Evolutionary conservation across 257 asterid genomes (phyloP).

Genomic region (Vinca minor): DNA sequence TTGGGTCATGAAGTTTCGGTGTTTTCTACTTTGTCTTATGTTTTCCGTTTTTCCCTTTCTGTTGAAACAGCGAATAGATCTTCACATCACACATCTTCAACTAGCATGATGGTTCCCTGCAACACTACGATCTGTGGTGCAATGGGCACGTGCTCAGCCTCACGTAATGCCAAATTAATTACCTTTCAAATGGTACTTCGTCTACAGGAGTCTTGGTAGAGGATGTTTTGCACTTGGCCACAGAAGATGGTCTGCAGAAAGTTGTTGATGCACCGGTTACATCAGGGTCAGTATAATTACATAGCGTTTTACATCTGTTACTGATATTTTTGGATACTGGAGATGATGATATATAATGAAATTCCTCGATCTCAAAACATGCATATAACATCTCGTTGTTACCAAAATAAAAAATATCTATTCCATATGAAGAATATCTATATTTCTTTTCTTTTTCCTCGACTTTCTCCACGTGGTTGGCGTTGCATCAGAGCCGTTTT

Average conservation of each 20-base stretch:
- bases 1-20: not conserved
- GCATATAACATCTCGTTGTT: not conserved
- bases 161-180: slow-evolving; percentile 53
- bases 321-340: not conserved
- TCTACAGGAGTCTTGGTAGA: slow-evolving; percentile 77
- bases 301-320: not conserved
- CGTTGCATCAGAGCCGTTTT: too few species aligned
- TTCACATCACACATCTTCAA: slow-evolving; percentile 59
- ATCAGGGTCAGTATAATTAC: slow-evolving; percentile 50
- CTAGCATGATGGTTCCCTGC: slow-evolving; percentile 57
- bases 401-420: too few species aligned
- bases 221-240: slow-evolving; percentile 64
- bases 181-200: slow-evolving; percentile 79
- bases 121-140: slow-evolving; percentile 59
- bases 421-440: too few species aligned
- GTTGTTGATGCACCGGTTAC: slow-evolving; percentile 62
- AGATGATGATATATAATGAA: not conserved
- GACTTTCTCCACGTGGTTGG: too few species aligned
- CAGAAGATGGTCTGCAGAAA: slow-evolving; percentile 34
- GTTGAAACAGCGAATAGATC: slow-evolving; percentile 50
- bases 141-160: slow-evolving; percentile 38
- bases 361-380: not conserved
- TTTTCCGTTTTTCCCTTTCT: not conserved
- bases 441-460: too few species aligned
- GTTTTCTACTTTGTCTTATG: not conserved